Base-by-base conservation (phyloP, 2,329 filamentous ascomycete species). In the Fusarium sp. region DNA sequence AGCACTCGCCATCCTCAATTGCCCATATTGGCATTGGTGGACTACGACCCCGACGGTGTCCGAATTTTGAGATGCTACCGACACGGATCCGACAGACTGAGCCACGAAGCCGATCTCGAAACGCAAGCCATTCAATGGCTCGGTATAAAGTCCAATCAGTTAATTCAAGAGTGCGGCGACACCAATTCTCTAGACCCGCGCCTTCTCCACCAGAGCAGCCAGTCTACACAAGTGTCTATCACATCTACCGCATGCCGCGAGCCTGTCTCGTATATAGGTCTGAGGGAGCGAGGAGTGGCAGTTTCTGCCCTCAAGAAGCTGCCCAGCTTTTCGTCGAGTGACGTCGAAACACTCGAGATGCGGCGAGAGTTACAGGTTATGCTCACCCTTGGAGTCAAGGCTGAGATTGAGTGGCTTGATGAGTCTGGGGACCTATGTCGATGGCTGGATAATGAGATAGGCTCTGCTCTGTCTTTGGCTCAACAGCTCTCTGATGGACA, bases 1-100 rank as follows among this genome's bases (percentile, higher is more conserved):
- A 85, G 88, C 40, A 79, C 75, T 0, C 80, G 80, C 10, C 83
- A 83, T 22, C 87, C 88, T 0, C 78, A 81, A 1, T 80, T 92
- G 24, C 88, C 89, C 2, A 88, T 94, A 8, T 87, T 90, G 61
- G 89, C 87, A 0, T 83, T 96, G 0, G 87, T 93, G 2, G 94
- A 97, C 76, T 93, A 89, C 67, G 94, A 96, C 74, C 93, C 93
- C 0, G 90, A 96, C 71, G 94, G 94, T 0, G 81, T 96, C 31
- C 88, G 88, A 4, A 96, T 97, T 44, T 84, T 94, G 72, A 88
- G 88, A 6, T 94, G 91, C 17, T 96, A 95, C 83, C 92, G 91
- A 71, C 84, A 91, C 69, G 92, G 93, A 8, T 94, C 92, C n/a
- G 84, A 83, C 16, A 84, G 85, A 9, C 83, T 93, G 1, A 82